A percentile compares a stretch with the other conserved stretches of the same genome.
These are phyloP conservation scores for Talaromyces sp. DNA, from an alignment of 2,329 filamentous ascomycete genomes.

Conservation along the genomic window DNA sequence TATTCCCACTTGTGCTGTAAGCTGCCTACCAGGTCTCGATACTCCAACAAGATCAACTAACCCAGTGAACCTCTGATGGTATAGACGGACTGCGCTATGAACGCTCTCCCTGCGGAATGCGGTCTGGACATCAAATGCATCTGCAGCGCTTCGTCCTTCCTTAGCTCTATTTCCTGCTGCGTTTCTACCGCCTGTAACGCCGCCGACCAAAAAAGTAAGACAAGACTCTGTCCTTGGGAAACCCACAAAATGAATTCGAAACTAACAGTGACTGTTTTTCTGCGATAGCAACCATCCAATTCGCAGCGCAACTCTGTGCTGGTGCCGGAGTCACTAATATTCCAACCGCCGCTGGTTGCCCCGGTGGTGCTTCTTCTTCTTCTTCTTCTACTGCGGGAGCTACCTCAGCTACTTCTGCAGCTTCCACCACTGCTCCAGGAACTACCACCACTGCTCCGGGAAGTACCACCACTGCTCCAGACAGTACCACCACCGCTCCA, in stretches of 20 bases:
- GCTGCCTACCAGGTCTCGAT: constrained; percentile 25
- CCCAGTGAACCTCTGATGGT: too few relatives aligned
- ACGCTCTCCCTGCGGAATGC: constrained; percentile 38
- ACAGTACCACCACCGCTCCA: too few relatives aligned
- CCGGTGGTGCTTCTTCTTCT: constrained; percentile 10
- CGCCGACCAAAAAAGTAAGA: constrained; percentile 38
- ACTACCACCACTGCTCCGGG: too few relatives aligned
- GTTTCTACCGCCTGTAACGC: constrained; percentile 40
- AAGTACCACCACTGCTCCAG: constrained; percentile 8
- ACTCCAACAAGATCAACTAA: constrained; percentile 8
- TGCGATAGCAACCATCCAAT: constrained; percentile 29
- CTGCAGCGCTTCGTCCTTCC: constrained; percentile 43
- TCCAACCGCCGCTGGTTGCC: constrained; percentile 29
- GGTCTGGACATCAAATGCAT: constrained; percentile 46
- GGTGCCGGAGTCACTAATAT: constrained; percentile 34
- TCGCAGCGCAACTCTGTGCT: constrained; percentile 36
- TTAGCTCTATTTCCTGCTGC: constrained; percentile 48
- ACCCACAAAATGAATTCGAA: background rate
- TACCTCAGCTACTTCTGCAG: background rate
- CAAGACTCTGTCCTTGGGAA: background rate
- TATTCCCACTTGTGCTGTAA: constrained; percentile 54
- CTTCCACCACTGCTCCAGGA: constrained; percentile 9
- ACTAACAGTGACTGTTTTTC: background rate
- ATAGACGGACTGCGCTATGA: constrained; percentile 38
- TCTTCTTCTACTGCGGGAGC: too few relatives aligned